Percentiles rank a stretch among this genome's conserved stretches.
Evolutionary conservation across 108 stramenopile species (phyloP).

Genomic region (Pseudonitzschia multiseries): DNA sequence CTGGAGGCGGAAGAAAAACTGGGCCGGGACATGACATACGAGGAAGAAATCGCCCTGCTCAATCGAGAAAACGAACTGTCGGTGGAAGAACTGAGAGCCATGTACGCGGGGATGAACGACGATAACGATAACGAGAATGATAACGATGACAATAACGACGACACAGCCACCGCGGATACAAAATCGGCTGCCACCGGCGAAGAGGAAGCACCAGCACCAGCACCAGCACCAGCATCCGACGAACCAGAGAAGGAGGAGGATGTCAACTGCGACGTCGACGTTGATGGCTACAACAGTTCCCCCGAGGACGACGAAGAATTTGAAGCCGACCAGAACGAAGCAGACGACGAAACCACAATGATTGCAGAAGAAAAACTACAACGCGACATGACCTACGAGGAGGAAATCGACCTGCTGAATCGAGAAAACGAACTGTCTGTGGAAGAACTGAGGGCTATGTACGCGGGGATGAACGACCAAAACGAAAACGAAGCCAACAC

Average conservation of each 20-base stretch:
- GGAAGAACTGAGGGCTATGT: constrained; percentile 62
- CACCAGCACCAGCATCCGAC: no score
- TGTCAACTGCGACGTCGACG: neutral
- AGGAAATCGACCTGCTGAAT: constrained; percentile 47
- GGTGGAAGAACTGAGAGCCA: constrained; percentile 58
- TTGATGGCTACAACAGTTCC: neutral
- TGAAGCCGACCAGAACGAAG: constrained; percentile 31
- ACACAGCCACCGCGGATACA: neutral
- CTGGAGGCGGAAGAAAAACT: constrained; percentile 48
- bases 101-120: constrained; percentile 46
- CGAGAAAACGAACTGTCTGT: constrained; percentile 62
- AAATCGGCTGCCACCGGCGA: no score
- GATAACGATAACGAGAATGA: constrained; percentile 17
- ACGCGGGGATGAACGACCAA: constrained; percentile 36
- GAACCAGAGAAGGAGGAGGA: neutral
- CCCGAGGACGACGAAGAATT: constrained; percentile 42
- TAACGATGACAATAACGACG: neutral
- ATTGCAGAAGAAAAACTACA: constrained; percentile 47
- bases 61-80: constrained; percentile 62
- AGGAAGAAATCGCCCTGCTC: constrained; percentile 46
- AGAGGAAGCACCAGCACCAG: no score
- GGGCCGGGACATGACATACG: constrained; percentile 50
- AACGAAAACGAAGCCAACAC: constrained; percentile 3
- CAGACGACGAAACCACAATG: constrained; percentile 61
- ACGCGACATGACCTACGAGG: constrained; percentile 50